Evolutionary conservation across 2,329 filamentous ascomycete species (phyloP).

Genomic region (Lachnellula hyalina): DNA sequence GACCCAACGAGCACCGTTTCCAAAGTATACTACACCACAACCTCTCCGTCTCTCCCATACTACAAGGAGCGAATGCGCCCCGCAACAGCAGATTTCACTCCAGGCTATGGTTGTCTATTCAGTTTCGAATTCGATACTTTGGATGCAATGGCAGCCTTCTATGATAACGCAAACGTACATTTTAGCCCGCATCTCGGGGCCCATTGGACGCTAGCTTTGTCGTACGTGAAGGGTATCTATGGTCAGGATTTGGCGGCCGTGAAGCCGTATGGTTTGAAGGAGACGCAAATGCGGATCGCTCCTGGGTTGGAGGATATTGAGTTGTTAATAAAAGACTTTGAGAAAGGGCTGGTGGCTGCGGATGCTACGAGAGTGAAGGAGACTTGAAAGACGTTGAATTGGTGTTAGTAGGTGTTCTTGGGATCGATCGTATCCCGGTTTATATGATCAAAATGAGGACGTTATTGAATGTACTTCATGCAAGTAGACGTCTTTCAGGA

Average conservation of each 20-base stretch:
- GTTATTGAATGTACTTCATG: too few species aligned
- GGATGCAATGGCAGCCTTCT: slow-evolving; percentile 41
- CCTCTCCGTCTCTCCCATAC: slow-evolving; percentile 13
- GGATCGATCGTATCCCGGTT: too few species aligned
- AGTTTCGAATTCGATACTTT: slow-evolving; percentile 45
- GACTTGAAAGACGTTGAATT: background rate
- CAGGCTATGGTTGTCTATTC: slow-evolving; percentile 52
- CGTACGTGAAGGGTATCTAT: slow-evolving; percentile 21
- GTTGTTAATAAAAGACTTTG: slow-evolving; percentile 17
- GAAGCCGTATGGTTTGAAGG: slow-evolving; percentile 10
- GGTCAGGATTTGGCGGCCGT: slow-evolving; percentile 15
- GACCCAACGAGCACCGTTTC: slow-evolving; percentile 29
- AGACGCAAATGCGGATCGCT: slow-evolving; percentile 18
- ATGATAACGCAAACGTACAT: slow-evolving; percentile 44
- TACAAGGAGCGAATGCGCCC: slow-evolving; percentile 28
- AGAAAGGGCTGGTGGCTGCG: slow-evolving; percentile 14
- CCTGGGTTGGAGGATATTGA: slow-evolving; percentile 21
- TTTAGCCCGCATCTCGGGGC: slow-evolving; percentile 50
- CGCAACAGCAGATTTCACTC: slow-evolving; percentile 40
- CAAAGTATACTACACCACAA: slow-evolving; percentile 41
- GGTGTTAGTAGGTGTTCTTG: too few species aligned
- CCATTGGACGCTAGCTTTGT: slow-evolving; percentile 44
- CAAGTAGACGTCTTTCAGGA: too few species aligned
- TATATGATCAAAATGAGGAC: too few species aligned
- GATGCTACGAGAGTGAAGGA: slow-evolving; percentile 5